These are phyloP conservation scores for Dothideomycetidae sp. DNA, from an alignment of 2,329 filamentous ascomycete species.

Conservation along the genomic window DNA sequence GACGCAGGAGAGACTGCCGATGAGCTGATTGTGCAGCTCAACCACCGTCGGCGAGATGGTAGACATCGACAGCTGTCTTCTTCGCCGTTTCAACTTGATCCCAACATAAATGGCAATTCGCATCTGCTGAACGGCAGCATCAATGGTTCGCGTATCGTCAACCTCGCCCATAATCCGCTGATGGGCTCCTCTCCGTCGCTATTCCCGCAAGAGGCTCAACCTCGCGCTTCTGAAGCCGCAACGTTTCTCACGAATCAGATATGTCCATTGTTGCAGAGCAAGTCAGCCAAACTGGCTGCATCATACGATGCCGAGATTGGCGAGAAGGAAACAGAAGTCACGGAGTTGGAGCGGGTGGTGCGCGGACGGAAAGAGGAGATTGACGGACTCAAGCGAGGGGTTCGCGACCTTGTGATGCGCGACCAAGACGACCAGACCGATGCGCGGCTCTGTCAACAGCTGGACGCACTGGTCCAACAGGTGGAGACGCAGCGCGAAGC, in stretches of 20 bases:
- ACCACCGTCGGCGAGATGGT: conserved; percentile 43
- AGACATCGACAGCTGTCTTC: conserved; percentile 58
- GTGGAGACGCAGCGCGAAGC: conserved; percentile 7
- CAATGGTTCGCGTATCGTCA: conserved; percentile 5
- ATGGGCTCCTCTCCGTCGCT: conserved; percentile 8
- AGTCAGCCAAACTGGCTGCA: conserved; percentile 29
- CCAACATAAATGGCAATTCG: background rate
- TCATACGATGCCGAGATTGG: conserved; percentile 60
- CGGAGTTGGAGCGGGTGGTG: conserved; percentile 34
- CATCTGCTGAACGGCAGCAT: conserved; percentile 15
- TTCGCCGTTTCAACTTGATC: conserved; percentile 35
- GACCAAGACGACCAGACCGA: conserved; percentile 21
- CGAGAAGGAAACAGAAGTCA: conserved; percentile 48
- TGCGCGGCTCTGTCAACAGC: conserved; percentile 21
- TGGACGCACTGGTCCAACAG: conserved; percentile 21
- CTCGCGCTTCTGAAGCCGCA: conserved; percentile 32
- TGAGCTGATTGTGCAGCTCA: conserved; percentile 61
- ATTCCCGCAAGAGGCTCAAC: conserved; percentile 10
- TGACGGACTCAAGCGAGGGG: conserved; percentile 38
- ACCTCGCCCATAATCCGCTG: background rate
- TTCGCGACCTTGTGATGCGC: conserved; percentile 43
- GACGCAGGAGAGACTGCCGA: conserved; percentile 69
- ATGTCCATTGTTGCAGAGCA: conserved; percentile 39
- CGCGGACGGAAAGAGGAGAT: conserved; percentile 54
- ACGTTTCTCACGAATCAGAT: conserved; percentile 49